A percentile compares a stretch with the other conserved stretches of the same genome.
Conservation (phyloP, 139 green algal genomes). For the Coelastrella sp. region DNA sequence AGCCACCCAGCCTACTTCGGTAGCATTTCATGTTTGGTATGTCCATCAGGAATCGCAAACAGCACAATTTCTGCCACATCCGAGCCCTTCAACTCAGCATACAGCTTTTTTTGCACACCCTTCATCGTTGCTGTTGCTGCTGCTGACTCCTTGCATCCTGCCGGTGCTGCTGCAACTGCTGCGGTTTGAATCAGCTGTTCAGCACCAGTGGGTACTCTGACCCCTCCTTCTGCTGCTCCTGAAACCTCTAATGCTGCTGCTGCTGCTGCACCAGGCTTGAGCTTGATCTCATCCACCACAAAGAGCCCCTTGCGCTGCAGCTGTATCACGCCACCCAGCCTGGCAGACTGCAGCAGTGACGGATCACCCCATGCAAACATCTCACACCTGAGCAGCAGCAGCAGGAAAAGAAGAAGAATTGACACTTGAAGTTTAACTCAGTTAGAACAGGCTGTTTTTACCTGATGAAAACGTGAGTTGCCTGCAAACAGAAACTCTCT, state of each 20-base stretch:
- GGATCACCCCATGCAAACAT: slow-evolving; percentile 67
- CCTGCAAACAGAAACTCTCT: background rate
- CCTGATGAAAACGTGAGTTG: background rate
- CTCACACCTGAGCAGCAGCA: slow-evolving; percentile 25
- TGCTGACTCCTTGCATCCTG: background rate
- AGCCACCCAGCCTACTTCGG: background rate
- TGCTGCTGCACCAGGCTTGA: background rate
- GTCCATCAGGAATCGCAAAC: slow-evolving; percentile 15
- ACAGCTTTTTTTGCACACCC: background rate
- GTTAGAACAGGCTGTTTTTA: no score
- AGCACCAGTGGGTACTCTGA: background rate
- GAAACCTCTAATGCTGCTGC: background rate
- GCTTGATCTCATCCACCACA: slow-evolving; percentile 72
- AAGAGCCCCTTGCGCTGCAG: slow-evolving; percentile 91
- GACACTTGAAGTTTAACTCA: background rate
- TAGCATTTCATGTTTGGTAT: slow-evolving; percentile 21
- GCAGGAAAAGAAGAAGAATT: background rate
- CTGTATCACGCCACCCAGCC: slow-evolving; percentile 87
- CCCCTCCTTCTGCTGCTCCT: background rate
- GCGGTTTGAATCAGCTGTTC: background rate
- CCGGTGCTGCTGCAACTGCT: background rate
- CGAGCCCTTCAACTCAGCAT: background rate
- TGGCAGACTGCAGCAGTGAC: slow-evolving; percentile 82
- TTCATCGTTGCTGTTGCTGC: background rate
- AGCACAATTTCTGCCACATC: slow-evolving; percentile 14